Percentiles rank a stretch among this genome's conserved stretches.
phyloP scores from a whole-genome alignment of 805 yeast genomes.

The Monosporozyma aerobia region DNA sequence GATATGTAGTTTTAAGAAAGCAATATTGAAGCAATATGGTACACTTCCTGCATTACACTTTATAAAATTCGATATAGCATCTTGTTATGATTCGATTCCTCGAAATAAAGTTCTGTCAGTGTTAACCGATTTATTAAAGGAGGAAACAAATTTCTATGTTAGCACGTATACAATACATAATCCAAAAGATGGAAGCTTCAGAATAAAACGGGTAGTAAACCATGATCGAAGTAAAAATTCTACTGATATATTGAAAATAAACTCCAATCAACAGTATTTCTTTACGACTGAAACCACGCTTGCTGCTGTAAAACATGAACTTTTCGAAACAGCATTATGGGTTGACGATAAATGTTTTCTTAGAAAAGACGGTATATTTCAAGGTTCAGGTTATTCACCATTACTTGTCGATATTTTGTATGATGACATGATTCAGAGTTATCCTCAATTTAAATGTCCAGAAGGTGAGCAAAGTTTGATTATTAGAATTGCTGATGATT shows the following conservation, averaged over 20 bases:
- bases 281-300: conserved; percentile 39
- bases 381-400: conserved; percentile 74
- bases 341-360: conserved; percentile 32
- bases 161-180: conserved; percentile 13
- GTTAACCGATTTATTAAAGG: conserved; percentile 15
- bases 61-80: conserved; percentile 65
- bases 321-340: conserved; percentile 42
- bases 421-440: conserved; percentile 43
- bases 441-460: conserved; percentile 22
- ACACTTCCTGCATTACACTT: conserved; percentile 36
- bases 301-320: conserved; percentile 40
- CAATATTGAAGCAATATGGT: conserved; percentile 11
- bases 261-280: neutral
- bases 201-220: conserved; percentile 14
- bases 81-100: conserved; percentile 70
- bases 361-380: conserved; percentile 69
- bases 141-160: conserved; percentile 25
- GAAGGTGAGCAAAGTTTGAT: conserved; percentile 30
- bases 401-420: conserved; percentile 66
- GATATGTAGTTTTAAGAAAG: conserved; percentile 33
- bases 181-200: conserved; percentile 1
- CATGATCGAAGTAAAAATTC: conserved; percentile 3
- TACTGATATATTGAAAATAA: neutral
- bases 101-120: conserved; percentile 33
- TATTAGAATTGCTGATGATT: conserved; percentile 76